Evolutionary conservation across 768 basidiomycete species (phyloP).

Genomic region (Amanita rubescens): DNA sequence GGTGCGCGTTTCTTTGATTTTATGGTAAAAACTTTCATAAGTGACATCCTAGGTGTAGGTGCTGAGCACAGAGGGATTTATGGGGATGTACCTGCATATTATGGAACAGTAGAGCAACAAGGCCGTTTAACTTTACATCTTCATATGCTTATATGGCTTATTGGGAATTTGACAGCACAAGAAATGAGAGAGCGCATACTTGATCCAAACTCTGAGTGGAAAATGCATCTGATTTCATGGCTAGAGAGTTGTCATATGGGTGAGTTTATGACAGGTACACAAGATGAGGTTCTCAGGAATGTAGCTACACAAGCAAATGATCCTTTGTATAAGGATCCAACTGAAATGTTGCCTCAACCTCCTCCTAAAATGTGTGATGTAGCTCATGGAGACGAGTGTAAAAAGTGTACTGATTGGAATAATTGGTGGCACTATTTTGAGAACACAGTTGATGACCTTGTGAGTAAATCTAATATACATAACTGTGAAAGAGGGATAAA

Average conservation of each 20-base stretch:
- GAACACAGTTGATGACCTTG: conserved; percentile 19
- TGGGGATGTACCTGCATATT: conserved; percentile 16
- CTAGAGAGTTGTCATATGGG: conserved; percentile 15
- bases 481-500: conserved; percentile 14
- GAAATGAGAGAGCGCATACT: conserved; percentile 23
- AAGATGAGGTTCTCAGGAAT: conserved; percentile 15
- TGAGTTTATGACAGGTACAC: conserved; percentile 21
- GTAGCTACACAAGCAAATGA: background rate
- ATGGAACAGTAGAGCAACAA: conserved; percentile 27
- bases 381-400: no score
- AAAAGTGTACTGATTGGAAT: background rate
- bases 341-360: no score
- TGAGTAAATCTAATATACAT: conserved; percentile 23
- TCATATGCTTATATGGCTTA: conserved; percentile 26
- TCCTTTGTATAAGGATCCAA: no score
- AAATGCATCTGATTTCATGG: conserved; percentile 15
- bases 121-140: conserved; percentile 23
- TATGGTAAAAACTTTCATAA: conserved; percentile 11
- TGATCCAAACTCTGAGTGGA: conserved; percentile 13
- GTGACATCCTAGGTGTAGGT: conserved; percentile 6
- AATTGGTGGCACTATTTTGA: conserved; percentile 16
- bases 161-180: conserved; percentile 19
- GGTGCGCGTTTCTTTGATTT: conserved; percentile 19
- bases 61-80: conserved; percentile 12
- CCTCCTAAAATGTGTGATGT: no score